Evolutionary conservation across 257 asterid species (phyloP).

Genomic region (Dorcoceras hygrometricum): DNA sequence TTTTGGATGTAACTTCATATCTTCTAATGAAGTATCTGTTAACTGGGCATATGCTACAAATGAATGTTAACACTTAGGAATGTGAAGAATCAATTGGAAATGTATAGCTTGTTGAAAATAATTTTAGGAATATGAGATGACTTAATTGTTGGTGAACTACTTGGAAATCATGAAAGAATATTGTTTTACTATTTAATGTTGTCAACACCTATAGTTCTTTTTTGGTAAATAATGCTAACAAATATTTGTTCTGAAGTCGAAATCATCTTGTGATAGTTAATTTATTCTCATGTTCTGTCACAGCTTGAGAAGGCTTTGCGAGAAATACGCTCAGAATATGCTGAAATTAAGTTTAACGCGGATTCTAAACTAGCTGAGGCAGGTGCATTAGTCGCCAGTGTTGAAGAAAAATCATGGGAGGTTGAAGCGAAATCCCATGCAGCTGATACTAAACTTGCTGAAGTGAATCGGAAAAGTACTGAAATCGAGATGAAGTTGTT

Average conservation of each 20-base stretch:
- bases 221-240: not conserved
- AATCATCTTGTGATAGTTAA: constrained; percentile 13
- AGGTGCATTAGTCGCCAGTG: constrained; percentile 63
- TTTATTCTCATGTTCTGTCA: constrained; percentile 29
- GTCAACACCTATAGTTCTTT: not conserved
- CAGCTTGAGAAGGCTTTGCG: constrained; percentile 91
- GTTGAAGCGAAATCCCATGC: constrained; percentile 79
- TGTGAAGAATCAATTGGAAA: not conserved
- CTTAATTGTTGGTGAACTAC: not conserved
- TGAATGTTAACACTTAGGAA: not conserved
- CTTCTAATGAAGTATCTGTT: not conserved
- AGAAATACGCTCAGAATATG: constrained; percentile 84
- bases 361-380: constrained; percentile 87
- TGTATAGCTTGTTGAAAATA: not conserved
- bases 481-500: constrained; percentile 75
- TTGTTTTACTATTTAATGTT: too few relatives aligned
- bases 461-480: constrained; percentile 75
- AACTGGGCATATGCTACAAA: not conserved
- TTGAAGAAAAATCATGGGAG: constrained; percentile 86
- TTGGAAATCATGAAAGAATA: too few relatives aligned
- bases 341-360: constrained; percentile 84
- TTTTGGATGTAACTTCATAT: not conserved
- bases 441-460: constrained; percentile 91
- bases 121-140: not conserved
- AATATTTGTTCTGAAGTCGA: not conserved